Evolutionary conservation across 73 alveolate species (phyloP).

Genomic region (Tetrahymena thermophila): DNA sequence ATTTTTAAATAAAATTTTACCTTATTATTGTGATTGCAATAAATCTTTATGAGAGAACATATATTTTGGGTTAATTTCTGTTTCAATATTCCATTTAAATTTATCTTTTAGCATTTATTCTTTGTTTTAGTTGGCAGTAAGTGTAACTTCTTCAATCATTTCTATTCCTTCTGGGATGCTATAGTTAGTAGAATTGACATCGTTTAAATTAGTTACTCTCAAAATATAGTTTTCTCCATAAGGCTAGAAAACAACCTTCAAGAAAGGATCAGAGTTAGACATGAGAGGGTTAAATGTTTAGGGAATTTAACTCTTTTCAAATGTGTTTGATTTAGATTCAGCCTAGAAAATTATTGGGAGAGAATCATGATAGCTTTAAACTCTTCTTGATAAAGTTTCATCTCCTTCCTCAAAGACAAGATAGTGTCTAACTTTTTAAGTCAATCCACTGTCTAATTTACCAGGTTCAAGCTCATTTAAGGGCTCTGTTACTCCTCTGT

Average conservation of each 20-base stretch:
- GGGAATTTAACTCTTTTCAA: background rate
- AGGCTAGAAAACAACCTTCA: background rate
- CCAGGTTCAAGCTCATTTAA: conserved; percentile 68
- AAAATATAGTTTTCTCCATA: background rate
- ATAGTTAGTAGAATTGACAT: background rate
- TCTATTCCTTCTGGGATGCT: background rate
- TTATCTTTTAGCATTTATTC: background rate
- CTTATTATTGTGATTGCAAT: background rate
- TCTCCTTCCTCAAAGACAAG: background rate
- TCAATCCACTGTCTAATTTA: background rate
- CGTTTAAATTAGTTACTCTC: background rate
- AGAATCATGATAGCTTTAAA: background rate
- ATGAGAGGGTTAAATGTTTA: background rate
- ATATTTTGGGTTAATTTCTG: background rate
- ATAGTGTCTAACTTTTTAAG: conserved; percentile 5
- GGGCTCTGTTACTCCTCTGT: conserved; percentile 76
- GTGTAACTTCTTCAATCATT: background rate
- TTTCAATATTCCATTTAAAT: background rate
- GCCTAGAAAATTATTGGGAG: background rate
- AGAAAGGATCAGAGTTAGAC: background rate
- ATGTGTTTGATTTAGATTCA: background rate
- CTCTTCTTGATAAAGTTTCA: background rate
- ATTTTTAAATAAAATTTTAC: background rate
- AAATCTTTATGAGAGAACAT: background rate
- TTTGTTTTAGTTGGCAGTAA: background rate